These are phyloP conservation scores for thale cress (Arabidopsis thaliana) DNA, from an alignment of 345 rosid genomes.

Conservation along the genomic window TAIR10.1 NC_003070.9:23047501-23048000, in stretches of 20 bases:
- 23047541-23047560: neutral
- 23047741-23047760: conserved; percentile 3
- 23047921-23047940: neutral
- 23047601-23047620: neutral
- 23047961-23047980: neutral
- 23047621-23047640: neutral
- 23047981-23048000: conserved; percentile 48
- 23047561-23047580: neutral
- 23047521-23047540: neutral
- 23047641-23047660: neutral
- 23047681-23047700: neutral
- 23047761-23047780: neutral
- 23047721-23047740: neutral
- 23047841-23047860: conserved; percentile 52
- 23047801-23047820: conserved; percentile 20
- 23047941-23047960: neutral
- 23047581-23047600: neutral
- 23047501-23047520: conserved; percentile 36
- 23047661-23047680: neutral
- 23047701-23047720: neutral
- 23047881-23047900: conserved; percentile 85
- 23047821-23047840: conserved; percentile 55
- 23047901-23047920: conserved; percentile 91
- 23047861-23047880: conserved; percentile 71
- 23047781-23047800: conserved; percentile 21